Evolutionary conservation across 177 flowering plant genomes (phyloP).

Genomic region (Telopea speciosissima): DNA sequence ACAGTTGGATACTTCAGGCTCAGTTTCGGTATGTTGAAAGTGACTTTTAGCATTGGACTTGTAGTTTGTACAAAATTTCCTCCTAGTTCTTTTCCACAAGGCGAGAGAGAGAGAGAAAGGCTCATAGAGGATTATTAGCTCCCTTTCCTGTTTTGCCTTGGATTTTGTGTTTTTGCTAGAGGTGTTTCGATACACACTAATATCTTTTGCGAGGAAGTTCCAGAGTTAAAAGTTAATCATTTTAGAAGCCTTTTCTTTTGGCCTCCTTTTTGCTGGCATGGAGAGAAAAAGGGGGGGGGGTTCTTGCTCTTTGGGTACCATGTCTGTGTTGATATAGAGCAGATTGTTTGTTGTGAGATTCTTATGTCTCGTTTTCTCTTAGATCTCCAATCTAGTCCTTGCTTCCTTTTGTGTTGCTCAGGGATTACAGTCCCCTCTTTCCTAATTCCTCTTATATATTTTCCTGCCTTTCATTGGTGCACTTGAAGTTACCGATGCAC

Average conservation of each 20-base stretch:
- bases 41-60: not conserved
- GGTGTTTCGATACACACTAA: not conserved
- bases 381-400: no score
- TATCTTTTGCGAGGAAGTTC: not conserved
- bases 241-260: not conserved
- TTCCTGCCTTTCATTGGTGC: not conserved
- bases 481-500: not conserved
- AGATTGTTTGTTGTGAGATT: no score
- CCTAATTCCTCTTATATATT: not conserved
- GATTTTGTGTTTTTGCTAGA: not conserved
- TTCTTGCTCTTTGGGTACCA: not conserved
- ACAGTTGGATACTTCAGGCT: not conserved
- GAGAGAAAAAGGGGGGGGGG: no score
- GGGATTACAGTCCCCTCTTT: not conserved
- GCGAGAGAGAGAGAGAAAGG: not conserved
- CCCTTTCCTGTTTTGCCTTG: not conserved
- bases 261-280: not conserved
- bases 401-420: no score
- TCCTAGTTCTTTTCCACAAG: not conserved
- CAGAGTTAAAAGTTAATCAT: not conserved
- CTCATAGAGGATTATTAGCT: not conserved
- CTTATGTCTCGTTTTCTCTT: no score
- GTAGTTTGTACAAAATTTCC: not conserved
- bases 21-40: not conserved
- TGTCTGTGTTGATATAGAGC: not conserved